Conservation (phyloP, 1,284 basidiomycete species). For the Malassezia dermatis region DNA sequence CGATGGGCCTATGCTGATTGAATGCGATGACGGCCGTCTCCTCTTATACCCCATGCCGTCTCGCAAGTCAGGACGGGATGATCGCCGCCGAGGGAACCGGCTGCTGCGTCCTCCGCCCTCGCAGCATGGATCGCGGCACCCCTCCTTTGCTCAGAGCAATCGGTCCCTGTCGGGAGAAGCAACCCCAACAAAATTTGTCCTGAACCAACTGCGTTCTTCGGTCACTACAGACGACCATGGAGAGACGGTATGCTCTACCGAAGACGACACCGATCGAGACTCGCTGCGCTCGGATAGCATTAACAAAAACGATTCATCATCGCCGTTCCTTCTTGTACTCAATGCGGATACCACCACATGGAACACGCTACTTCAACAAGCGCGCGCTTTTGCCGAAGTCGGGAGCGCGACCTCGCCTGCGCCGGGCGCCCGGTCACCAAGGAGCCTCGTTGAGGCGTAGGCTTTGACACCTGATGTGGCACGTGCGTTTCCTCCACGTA, state of each 20-base stretch:
- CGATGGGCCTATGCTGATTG: slow-evolving; percentile 1
- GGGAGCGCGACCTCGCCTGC: not conserved
- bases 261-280: slow-evolving; percentile 16
- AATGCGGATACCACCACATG: not conserved
- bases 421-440: not conserved
- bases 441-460: not conserved
- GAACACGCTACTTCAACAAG: slow-evolving; percentile 6
- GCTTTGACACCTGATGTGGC: not conserved
- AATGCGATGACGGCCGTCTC: slow-evolving; percentile 10
- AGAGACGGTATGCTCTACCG: slow-evolving; percentile 10
- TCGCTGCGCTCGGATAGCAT: slow-evolving; percentile 3
- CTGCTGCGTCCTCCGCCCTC: not conserved
- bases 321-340: slow-evolving; percentile 3
- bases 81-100: not conserved
- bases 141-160: not conserved
- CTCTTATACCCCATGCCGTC: slow-evolving; percentile 1
- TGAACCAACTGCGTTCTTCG: not conserved
- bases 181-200: not conserved
- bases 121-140: slow-evolving; percentile 1
- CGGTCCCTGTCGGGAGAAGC: not conserved
- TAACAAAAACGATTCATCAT: not conserved
- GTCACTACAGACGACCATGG: not conserved
- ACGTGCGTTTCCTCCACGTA: not conserved
- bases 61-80: not conserved
- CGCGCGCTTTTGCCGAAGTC: not conserved